Percentiles rank a stretch among this genome's conserved stretches.
Evolutionary conservation across 148 eudicot genomes (phyloP).

Genomic region (Cornus florida): DNA sequence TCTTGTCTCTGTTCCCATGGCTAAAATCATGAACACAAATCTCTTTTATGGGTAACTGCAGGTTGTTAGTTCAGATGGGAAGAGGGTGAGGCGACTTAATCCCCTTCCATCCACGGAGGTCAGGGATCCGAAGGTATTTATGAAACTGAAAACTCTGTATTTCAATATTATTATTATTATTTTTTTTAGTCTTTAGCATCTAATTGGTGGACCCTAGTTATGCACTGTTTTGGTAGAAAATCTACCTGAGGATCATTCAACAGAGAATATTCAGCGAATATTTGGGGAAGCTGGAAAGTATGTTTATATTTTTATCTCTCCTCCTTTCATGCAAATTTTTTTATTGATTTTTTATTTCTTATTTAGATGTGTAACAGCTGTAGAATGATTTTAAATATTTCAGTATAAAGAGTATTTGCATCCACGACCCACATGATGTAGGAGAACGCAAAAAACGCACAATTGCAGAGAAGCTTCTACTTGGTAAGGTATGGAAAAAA

Average conservation of each 20-base stretch:
- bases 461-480: conserved; percentile 65
- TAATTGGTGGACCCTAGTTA: conserved; percentile 46
- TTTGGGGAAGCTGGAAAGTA: conserved; percentile 80
- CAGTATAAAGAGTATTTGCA: conserved; percentile 65
- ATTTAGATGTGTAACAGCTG: neutral
- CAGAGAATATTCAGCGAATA: conserved; percentile 59
- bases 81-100: conserved; percentile 77
- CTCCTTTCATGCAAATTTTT: neutral
- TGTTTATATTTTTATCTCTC: conserved; percentile 4
- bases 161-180: neutral
- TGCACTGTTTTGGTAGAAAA: conserved; percentile 85
- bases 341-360: neutral
- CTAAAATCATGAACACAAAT: neutral
- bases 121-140: conserved; percentile 59
- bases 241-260: conserved; percentile 82
- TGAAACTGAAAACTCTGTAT: conserved; percentile 10
- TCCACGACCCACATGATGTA: conserved; percentile 63
- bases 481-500: conserved; percentile 54
- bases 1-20: neutral
- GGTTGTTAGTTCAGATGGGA: conserved; percentile 76
- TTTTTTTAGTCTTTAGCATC: conserved; percentile 24
- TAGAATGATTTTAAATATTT: conserved; percentile 12
- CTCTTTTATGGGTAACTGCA: conserved; percentile 27
- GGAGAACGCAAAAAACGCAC: conserved; percentile 42
- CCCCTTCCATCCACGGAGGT: conserved; percentile 56